Evolutionary conservation across 805 yeast genomes (phyloP), one percentile per base, ranked within the genome.

Genomic region (Spathaspora arborariae): DNA sequence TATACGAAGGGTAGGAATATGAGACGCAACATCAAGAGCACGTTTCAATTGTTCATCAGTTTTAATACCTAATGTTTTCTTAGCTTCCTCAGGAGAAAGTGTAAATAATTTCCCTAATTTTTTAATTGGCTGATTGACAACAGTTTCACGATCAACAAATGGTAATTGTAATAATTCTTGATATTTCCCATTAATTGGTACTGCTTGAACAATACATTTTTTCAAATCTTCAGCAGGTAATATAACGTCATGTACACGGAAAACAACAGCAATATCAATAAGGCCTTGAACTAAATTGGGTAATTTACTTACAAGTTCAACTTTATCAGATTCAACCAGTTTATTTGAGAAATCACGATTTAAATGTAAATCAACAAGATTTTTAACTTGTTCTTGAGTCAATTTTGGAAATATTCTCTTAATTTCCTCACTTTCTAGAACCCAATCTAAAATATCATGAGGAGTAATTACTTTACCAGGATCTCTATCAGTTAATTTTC

Each of bases 151-250:
- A 49, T 81, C 74, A 35, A 87, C 88, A 48, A 80, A 80, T 26
- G 97, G 97, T 51, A 92, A 75, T 70, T 94, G 98, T 50, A 86
- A 72, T 45, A 86, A 70, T 63, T 86, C 89, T 47, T 82, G 82
- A 55, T 79, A 73, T 49, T 68, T 67, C 11, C 72, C 71, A 56
- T 73, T 56, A 47, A 79, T 68, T 55, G 72, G 60, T 70, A 88
- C 82, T 3, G 95, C 97, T 67, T 88, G 96, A 26, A 83, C 70
- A 33, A 92, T 64, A 42, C 82, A 76, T 61, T 86, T 84, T 56
- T 84, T 80, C 43, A 92, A 74, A 45, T 84, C 89, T 41, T 81
- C 65, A 11, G 88, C 77, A 33, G 77, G 72, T 33, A 73, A 54
- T 27, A 88, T 74, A 45, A 88, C 71, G 18, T 84, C 92, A 19